phyloP scores from a whole-genome alignment of 306 rosid genomes.

The Erythrophleum fordii region DNA sequence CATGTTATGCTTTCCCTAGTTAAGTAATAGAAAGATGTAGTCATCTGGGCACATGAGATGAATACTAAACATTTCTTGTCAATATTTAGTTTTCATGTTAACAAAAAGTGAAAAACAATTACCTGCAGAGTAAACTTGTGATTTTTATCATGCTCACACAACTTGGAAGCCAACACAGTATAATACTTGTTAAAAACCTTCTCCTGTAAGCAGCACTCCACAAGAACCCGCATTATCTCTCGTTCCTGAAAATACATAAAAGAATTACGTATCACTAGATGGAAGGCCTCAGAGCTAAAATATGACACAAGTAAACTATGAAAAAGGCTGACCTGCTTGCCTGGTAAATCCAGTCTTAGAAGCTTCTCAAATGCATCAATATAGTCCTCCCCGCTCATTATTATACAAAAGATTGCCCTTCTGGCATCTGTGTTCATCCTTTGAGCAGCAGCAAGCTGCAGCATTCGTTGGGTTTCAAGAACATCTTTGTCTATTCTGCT shows the following conservation, averaged over 20 bases:
- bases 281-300: not conserved
- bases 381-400: conserved; percentile 94
- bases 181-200: conserved; percentile 89
- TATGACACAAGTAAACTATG: conserved; percentile 7
- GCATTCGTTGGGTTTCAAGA: conserved; percentile 79
- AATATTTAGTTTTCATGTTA: conserved; percentile 5
- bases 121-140: conserved; percentile 97
- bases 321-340: conserved; percentile 76
- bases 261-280: not conserved
- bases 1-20: too few relatives aligned
- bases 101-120: conserved; percentile 26
- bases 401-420: conserved; percentile 88
- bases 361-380: conserved; percentile 96
- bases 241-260: conserved; percentile 64
- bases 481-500: conserved; percentile 80
- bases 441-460: conserved; percentile 88
- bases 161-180: conserved; percentile 78
- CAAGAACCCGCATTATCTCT: conserved; percentile 88
- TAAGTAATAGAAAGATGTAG: not conserved
- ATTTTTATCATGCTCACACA: conserved; percentile 93
- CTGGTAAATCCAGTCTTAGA: conserved; percentile 78
- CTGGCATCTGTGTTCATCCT: conserved; percentile 95
- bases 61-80: not conserved
- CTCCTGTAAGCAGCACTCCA: conserved; percentile 95
- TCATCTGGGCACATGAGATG: not conserved